phyloP scores from a whole-genome alignment of 2,329 filamentous ascomycete species.

The Aspergillus sojae region DNA sequence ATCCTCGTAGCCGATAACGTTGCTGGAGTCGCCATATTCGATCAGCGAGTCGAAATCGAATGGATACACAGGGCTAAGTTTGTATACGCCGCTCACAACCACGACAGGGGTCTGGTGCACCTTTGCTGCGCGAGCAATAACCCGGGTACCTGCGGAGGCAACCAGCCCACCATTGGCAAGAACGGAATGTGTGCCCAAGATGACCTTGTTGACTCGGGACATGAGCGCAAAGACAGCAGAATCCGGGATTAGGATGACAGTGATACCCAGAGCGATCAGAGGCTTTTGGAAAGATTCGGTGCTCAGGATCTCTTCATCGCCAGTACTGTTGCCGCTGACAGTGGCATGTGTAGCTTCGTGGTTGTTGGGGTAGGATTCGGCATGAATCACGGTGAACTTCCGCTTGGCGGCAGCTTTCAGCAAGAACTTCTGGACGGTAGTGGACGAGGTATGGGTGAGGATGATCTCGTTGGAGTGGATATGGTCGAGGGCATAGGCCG shows the following conservation, averaged over 20 bases:
- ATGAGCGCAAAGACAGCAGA: conserved; percentile 89
- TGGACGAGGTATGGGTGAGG: conserved; percentile 82
- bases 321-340: conserved; percentile 57
- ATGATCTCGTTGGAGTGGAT: conserved; percentile 94
- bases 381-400: conserved; percentile 87
- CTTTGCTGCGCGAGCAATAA: conserved; percentile 82
- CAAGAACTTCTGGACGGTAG: conserved; percentile 86
- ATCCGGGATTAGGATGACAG: conserved; percentile 81
- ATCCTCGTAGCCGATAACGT: conserved; percentile 75
- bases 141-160: conserved; percentile 78
- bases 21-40: conserved; percentile 81
- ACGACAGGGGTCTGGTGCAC: conserved; percentile 82
- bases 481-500: conserved; percentile 82
- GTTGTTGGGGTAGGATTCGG: conserved; percentile 72
- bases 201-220: conserved; percentile 92
- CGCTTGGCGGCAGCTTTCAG: conserved; percentile 84
- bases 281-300: conserved; percentile 71
- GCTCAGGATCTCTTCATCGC: conserved; percentile 52
- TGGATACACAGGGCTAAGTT: conserved; percentile 86
- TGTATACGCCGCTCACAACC: conserved; percentile 88
- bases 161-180: conserved; percentile 86
- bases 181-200: conserved; percentile 83
- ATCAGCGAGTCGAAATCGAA: conserved; percentile 80
- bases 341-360: conserved; percentile 65
- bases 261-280: conserved; percentile 74